These are phyloP conservation scores for Phytophthora podocarpi DNA, from an alignment of 352 stramenopile species.

Conservation along the genomic window DNA sequence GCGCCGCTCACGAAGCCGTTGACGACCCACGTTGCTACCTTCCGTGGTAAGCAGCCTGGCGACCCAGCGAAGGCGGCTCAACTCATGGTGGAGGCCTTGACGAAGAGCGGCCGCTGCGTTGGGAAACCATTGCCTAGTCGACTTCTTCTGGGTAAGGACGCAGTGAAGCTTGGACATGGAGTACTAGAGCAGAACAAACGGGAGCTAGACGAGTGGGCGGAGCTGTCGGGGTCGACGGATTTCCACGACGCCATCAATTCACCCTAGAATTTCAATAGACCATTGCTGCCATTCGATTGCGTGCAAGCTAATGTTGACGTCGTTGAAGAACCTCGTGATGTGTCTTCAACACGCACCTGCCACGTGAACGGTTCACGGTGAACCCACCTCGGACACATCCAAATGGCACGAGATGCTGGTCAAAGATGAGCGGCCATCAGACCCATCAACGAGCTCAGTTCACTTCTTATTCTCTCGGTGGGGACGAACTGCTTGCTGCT, in stretches of 20 bases:
- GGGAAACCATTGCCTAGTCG: slow-evolving; percentile 32
- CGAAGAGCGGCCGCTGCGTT: slow-evolving; percentile 39
- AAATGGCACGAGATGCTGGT: slow-evolving; percentile 12
- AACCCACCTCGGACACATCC: slow-evolving; percentile 8
- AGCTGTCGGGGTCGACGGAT: slow-evolving; percentile 30
- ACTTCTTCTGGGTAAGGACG: slow-evolving; percentile 35
- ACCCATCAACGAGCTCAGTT: neutral
- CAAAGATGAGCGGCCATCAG: slow-evolving; percentile 2
- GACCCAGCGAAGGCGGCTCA: slow-evolving; percentile 35
- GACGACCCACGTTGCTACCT: slow-evolving; percentile 29
- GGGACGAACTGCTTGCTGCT: slow-evolving; percentile 4
- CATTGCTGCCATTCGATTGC: neutral
- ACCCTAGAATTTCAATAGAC: slow-evolving; percentile 18
- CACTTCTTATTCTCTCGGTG: slow-evolving; percentile 21
- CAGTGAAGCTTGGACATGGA: slow-evolving; percentile 23
- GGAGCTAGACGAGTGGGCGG: slow-evolving; percentile 32
- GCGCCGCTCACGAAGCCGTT: slow-evolving; percentile 28
- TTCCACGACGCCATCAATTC: slow-evolving; percentile 19
- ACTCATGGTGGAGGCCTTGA: slow-evolving; percentile 43
- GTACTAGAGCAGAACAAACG: slow-evolving; percentile 24
- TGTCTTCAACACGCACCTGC: slow-evolving; percentile 14
- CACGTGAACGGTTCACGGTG: too few species aligned
- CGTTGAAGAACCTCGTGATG: slow-evolving; percentile 20
- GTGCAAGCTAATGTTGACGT: slow-evolving; percentile 4
- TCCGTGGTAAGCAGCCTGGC: slow-evolving; percentile 42